A percentile compares a stretch with the other conserved stretches of the same genome.
Evolutionary conservation across 768 basidiomycete species (phyloP).

Genomic region (Sporobolomyces phaffii): DNA sequence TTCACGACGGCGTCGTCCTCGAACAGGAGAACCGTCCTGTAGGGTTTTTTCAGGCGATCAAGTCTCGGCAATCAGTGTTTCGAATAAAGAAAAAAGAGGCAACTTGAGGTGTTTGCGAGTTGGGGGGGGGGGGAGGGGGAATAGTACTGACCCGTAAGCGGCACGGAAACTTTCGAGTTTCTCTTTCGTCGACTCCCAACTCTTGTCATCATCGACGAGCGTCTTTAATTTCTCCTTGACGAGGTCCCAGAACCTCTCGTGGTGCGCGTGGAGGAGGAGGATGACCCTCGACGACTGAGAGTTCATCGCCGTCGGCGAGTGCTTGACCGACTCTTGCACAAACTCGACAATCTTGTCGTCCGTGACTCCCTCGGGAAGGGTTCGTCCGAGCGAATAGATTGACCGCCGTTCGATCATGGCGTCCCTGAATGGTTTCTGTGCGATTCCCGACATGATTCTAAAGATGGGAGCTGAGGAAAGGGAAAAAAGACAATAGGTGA

Average conservation of each 20-base stretch:
- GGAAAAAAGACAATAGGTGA: neutral
- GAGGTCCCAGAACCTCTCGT: conserved; percentile 34
- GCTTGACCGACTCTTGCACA: conserved; percentile 46
- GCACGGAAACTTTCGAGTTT: conserved; percentile 42
- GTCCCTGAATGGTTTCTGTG: conserved; percentile 39
- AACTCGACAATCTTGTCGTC: conserved; percentile 41
- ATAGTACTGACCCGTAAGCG: conserved; percentile 45
- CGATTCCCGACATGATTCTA: conserved; percentile 2
- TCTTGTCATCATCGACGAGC: conserved; percentile 29
- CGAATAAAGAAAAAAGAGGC: neutral
- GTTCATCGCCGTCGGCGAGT: conserved; percentile 47
- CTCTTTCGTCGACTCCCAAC: conserved; percentile 24
- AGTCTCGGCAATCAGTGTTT: no score
- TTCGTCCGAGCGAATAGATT: conserved; percentile 45
- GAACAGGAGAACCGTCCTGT: conserved; percentile 47
- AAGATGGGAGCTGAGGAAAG: neutral
- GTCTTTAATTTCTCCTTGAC: conserved; percentile 34
- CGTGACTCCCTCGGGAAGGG: conserved; percentile 2
- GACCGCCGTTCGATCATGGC: conserved; percentile 45
- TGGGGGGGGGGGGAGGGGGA: no score
- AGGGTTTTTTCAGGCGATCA: no score
- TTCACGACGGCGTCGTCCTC: conserved; percentile 43
- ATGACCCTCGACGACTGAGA: conserved; percentile 46
- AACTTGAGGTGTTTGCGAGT: no score
- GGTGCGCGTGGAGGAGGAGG: conserved; percentile 43